phyloP scores from a whole-genome alignment of 2,329 filamentous ascomycete genomes.

The Mariannaea elegans region DNA sequence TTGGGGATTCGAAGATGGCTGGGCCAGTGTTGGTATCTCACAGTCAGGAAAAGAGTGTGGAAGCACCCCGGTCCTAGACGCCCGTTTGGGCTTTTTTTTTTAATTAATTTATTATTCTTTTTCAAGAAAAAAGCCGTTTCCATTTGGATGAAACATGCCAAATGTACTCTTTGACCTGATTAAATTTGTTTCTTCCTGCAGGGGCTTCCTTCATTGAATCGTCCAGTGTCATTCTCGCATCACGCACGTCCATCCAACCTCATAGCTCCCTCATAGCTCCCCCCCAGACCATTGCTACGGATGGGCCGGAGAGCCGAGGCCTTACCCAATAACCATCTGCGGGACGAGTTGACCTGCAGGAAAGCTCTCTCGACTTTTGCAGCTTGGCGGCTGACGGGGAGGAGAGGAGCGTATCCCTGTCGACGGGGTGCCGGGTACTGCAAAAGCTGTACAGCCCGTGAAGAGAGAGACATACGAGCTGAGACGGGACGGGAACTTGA shows the following conservation, averaged over 20 bases:
- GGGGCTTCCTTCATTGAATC: background rate
- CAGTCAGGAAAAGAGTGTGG: too few relatives aligned
- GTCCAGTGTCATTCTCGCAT: background rate
- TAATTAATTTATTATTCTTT: too few relatives aligned
- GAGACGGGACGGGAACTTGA: background rate
- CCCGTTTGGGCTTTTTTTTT: background rate
- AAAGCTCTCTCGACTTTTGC: constrained; percentile 7
- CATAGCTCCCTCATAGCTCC: background rate
- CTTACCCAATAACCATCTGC: too few relatives aligned
- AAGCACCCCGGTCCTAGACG: background rate
- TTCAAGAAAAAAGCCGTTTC: too few relatives aligned
- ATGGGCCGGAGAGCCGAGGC: constrained; percentile 11
- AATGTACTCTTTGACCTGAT: background rate
- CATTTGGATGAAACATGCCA: background rate
- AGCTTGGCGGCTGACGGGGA: background rate
- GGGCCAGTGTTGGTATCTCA: background rate
- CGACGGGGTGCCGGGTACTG: too few relatives aligned
- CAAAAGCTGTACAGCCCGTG: background rate
- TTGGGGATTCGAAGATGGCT: background rate
- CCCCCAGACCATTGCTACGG: constrained; percentile 8
- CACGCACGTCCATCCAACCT: constrained; percentile 1
- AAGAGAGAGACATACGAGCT: background rate
- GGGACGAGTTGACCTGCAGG: constrained; percentile 8
- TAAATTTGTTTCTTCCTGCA: background rate
- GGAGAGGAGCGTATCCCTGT: constrained; percentile 2